These are phyloP conservation scores for Casuarina equisetifolia DNA, from an alignment of 306 rosid genomes.

Conservation along the genomic window DNA sequence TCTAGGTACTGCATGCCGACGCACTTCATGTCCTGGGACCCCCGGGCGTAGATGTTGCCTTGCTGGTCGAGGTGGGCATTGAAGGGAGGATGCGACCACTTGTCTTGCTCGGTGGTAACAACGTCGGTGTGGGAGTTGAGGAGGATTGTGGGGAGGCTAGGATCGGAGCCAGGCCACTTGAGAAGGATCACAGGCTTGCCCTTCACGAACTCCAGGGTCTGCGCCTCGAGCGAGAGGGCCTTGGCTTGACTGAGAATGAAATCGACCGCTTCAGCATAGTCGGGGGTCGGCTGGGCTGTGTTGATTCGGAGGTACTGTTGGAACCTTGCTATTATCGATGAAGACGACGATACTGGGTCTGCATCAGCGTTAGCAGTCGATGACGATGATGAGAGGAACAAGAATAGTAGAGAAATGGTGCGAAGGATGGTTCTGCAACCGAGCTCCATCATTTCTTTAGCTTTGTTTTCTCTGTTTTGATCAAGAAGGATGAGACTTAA, in stretches of 20 bases:
- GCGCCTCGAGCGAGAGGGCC: constrained; percentile 64
- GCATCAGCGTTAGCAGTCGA: constrained; percentile 13
- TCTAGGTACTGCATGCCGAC: constrained; percentile 91
- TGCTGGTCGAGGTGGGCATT: constrained; percentile 53
- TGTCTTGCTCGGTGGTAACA: constrained; percentile 63
- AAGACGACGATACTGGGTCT: constrained; percentile 17
- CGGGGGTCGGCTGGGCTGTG: constrained; percentile 82
- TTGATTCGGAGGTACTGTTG: constrained; percentile 79
- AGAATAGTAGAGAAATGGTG: constrained; percentile 8
- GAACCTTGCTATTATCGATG: constrained; percentile 50
- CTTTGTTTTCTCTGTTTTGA: background rate
- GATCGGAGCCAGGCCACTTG: constrained; percentile 75
- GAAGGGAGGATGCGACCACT: constrained; percentile 81
- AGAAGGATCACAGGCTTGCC: constrained; percentile 74
- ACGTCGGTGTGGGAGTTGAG: constrained; percentile 94
- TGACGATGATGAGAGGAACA: constrained; percentile 8
- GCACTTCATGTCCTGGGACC: constrained; percentile 96
- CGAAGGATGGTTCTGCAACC: background rate
- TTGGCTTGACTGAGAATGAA: constrained; percentile 60
- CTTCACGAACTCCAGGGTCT: constrained; percentile 53
- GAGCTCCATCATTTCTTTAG: constrained; percentile 12
- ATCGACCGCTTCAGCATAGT: constrained; percentile 51
- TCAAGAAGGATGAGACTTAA: background rate
- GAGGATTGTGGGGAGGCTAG: constrained; percentile 64
- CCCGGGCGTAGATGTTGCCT: constrained; percentile 66